Evolutionary conservation across 1,139 yeast genomes (phyloP).

Genomic region (Saccharomyces pastorianus): DNA sequence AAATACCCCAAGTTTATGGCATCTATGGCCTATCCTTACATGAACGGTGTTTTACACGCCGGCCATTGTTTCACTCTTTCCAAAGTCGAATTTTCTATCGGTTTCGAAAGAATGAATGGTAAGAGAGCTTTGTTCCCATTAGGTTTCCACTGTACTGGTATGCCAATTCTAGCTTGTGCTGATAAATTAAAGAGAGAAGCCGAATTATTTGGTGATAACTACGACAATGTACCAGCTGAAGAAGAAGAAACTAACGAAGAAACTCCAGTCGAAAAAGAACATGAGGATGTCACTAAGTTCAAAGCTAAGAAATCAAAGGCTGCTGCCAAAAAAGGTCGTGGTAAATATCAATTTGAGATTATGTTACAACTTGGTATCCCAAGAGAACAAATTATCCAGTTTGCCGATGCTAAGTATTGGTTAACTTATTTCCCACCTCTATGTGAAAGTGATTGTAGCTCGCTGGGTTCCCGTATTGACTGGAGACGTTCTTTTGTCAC

Average conservation of each 20-base stretch:
- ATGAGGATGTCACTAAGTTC: conserved; percentile 81
- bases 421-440: conserved; percentile 84
- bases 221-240: conserved; percentile 51
- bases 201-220: conserved; percentile 81
- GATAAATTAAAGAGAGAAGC: conserved; percentile 90
- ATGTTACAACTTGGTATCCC: conserved; percentile 90
- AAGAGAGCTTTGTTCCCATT: conserved; percentile 89
- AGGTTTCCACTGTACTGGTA: conserved; percentile 99
- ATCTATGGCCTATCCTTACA: conserved; percentile 97
- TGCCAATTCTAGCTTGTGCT: conserved; percentile 97
- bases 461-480: conserved; percentile 89
- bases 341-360: conserved; percentile 90
- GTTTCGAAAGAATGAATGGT: conserved; percentile 92
- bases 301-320: conserved; percentile 89
- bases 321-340: conserved; percentile 85
- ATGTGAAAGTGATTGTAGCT: conserved; percentile 70
- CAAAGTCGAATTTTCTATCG: conserved; percentile 87
- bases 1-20: conserved; percentile 82
- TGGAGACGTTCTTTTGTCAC: conserved; percentile 98
- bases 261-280: conserved; percentile 34
- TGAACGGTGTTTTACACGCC: conserved; percentile 97
- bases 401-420: conserved; percentile 90
- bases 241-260: conserved; percentile 43
- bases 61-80: conserved; percentile 96
- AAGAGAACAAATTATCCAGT: conserved; percentile 70